Conservation (phyloP, 75 land plant genomes). For the Sequoiadendron giganteum region DNA sequence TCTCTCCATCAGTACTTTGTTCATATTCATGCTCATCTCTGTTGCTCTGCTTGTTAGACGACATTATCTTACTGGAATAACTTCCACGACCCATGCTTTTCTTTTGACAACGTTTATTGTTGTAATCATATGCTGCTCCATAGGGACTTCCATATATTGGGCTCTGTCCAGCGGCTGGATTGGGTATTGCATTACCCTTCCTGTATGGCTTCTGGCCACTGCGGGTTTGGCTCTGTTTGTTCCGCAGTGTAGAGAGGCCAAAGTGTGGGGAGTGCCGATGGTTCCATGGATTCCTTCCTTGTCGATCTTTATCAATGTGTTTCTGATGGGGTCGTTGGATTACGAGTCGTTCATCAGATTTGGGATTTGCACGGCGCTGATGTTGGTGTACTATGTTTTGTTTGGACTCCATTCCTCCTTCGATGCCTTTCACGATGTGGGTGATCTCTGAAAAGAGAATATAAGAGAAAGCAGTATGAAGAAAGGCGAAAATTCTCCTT, state of each 20-base stretch:
- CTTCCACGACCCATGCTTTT: constrained; percentile 10
- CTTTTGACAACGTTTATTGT: constrained; percentile 31
- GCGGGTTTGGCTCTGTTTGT: constrained; percentile 37
- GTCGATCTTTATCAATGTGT: constrained; percentile 46
- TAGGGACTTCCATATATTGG: constrained; percentile 51
- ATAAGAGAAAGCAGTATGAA: too few species aligned
- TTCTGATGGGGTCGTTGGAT: constrained; percentile 59
- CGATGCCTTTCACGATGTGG: constrained; percentile 34
- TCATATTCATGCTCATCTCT: constrained; percentile 81
- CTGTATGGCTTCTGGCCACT: constrained; percentile 57
- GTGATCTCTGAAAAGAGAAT: background rate
- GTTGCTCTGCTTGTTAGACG: constrained; percentile 71
- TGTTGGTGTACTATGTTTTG: constrained; percentile 63
- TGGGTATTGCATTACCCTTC: constrained; percentile 31
- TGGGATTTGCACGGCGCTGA: constrained; percentile 43
- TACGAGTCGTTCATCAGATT: constrained; percentile 54
- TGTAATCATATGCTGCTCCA: constrained; percentile 35
- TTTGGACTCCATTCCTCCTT: constrained; percentile 75
- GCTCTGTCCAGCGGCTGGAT: constrained; percentile 31
- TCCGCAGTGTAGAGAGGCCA: constrained; percentile 41
- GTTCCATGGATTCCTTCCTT: constrained; percentile 68
- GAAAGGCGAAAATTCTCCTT: too few species aligned
- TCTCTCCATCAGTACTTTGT: constrained; percentile 73
- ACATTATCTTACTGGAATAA: constrained; percentile 47
- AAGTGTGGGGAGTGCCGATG: constrained; percentile 73